Conservation (phyloP, 148 eudicot genomes). For the Hydrangea macrophylla region DNA sequence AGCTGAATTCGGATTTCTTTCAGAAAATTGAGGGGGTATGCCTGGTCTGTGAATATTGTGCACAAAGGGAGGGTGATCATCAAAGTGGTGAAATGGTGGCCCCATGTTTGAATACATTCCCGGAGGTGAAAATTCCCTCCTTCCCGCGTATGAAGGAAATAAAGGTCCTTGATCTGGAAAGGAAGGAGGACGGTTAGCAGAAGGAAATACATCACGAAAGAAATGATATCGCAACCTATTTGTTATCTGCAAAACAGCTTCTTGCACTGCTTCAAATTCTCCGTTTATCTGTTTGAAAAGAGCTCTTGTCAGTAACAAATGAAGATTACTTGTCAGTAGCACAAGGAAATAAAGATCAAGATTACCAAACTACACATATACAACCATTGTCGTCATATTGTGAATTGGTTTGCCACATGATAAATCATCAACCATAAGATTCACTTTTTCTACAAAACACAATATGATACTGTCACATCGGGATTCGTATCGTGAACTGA, state of each 20-base stretch:
- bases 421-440: too few species aligned
- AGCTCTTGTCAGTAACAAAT: neutral
- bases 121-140: slow-evolving; percentile 69
- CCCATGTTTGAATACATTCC: slow-evolving; percentile 54
- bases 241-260: slow-evolving; percentile 87
- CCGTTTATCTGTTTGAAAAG: slow-evolving; percentile 64
- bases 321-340: too few species aligned
- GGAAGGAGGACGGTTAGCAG: slow-evolving; percentile 36
- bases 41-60: slow-evolving; percentile 68
- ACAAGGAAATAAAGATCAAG: neutral
- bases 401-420: too few species aligned
- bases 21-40: slow-evolving; percentile 58
- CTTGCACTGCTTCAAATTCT: slow-evolving; percentile 70
- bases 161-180: slow-evolving; percentile 63
- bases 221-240: slow-evolving; percentile 64
- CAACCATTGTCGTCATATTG: too few species aligned
- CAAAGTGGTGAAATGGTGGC: slow-evolving; percentile 66
- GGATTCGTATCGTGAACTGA: too few species aligned
- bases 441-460: too few species aligned
- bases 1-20: slow-evolving; percentile 41
- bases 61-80: slow-evolving; percentile 65
- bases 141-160: slow-evolving; percentile 54
- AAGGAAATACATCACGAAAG: slow-evolving; percentile 84
- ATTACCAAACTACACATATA: too few species aligned
- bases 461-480: too few species aligned